Conservation (phyloP, 2,329 filamentous ascomycete species). For the Alternaria longipes region DNA sequence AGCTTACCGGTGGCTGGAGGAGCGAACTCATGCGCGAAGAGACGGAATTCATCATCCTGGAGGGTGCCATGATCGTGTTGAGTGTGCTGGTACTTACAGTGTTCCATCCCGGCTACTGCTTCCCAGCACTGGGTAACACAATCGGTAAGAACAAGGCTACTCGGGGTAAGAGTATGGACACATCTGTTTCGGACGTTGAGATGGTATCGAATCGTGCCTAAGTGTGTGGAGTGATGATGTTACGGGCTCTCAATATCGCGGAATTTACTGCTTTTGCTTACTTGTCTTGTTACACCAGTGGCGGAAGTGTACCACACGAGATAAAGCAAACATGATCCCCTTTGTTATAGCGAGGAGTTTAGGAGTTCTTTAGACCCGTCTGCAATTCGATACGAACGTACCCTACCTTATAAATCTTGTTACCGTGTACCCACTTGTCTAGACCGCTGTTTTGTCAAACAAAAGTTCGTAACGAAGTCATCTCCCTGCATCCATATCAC, state of each 20-base stretch:
- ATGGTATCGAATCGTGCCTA: slow-evolving; percentile 17
- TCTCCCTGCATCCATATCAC: not conserved
- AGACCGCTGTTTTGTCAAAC: not conserved
- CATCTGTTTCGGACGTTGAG: slow-evolving; percentile 26
- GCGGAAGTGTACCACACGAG: not conserved
- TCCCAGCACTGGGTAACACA: slow-evolving; percentile 43
- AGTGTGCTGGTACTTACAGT: slow-evolving; percentile 57
- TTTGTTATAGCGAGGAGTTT: not conserved
- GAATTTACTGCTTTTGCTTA: not conserved
- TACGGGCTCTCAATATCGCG: not conserved
- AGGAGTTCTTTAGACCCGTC: not conserved
- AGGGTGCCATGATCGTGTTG: slow-evolving; percentile 64
- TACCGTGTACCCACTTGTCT: not conserved
- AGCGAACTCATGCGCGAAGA: slow-evolving; percentile 60
- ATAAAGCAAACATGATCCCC: not conserved
- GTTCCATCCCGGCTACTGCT: slow-evolving; percentile 58
- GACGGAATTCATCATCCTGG: slow-evolving; percentile 59
- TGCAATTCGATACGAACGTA: not conserved
- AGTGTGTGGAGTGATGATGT: not conserved
- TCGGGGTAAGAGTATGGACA: slow-evolving; percentile 29
- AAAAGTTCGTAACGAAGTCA: not conserved
- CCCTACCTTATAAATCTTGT: not conserved
- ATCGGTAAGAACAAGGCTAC: slow-evolving; percentile 23
- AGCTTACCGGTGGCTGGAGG: slow-evolving; percentile 59
- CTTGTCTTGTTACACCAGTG: not conserved